Base-by-base conservation (phyloP, 31 red algal species). In the Asparagopsis taxiformis region DNA sequence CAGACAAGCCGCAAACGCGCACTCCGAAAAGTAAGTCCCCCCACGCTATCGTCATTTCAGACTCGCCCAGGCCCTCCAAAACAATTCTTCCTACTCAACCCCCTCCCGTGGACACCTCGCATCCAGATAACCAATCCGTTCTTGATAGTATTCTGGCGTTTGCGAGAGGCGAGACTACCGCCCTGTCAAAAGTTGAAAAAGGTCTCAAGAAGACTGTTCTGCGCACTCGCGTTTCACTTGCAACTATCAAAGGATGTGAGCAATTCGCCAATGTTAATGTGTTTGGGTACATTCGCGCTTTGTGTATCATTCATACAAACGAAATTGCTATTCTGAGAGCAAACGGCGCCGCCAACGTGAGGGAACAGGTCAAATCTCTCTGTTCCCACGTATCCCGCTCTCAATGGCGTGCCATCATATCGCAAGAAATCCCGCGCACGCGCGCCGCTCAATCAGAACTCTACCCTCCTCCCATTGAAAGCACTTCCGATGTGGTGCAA, bases 181-280 rank as follows among this genome's bases (percentile, higher is more conserved):
- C 33, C 15, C 38, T 80, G 29, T 48, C 62, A 1, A 31, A 65
- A 35, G 30, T 70, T 8, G 77, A 70, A 9, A 57, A 57, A 33
- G n/a, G 31, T 34, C 8, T 23, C 1, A 59, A 60, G 51, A 15
- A 13, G 16, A 64, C 22, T 32, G 20, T 48, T 2, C 25, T 80
- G 8, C 68, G 49, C 49, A 65, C 17, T n/a, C 55, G 64, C 16
- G 31, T 36, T 31, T 57, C 43, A 39, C 37, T 85, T 16, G 81
- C 69, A 13, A 75, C 70, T 17, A 71, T 85, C 25, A 48, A 31
- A 13, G 81, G 81, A 17, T 85, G 81, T 41, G 60, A 76, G 10
- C 23, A 66, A 13, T 68, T 85, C 38, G 26, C 33, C 41, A 13
- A 55, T 15, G 37, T 85, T 16, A 66, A 43, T 52, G 13, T 85